phyloP scores from a whole-genome alignment of 371 early-diverging fungal species.

The Zychaea mexicana region DNA sequence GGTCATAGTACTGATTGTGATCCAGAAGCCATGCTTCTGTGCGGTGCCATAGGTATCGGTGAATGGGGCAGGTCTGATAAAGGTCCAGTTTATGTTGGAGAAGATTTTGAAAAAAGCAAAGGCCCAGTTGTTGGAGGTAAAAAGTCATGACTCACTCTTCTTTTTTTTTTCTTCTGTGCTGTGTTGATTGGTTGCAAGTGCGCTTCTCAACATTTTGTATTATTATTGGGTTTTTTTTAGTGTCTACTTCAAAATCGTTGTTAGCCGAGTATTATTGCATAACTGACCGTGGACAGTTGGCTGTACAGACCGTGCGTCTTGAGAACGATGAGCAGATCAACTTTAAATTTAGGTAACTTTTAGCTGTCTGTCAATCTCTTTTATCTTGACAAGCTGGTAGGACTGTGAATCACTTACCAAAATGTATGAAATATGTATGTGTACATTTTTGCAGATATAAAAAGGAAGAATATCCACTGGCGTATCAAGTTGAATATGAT shows the following conservation, averaged over 20 bases:
- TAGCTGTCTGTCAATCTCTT: too few relatives aligned
- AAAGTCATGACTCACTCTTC: not conserved
- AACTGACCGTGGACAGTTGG: conserved; percentile 34
- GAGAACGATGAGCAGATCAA: conserved; percentile 24
- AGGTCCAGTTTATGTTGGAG: conserved; percentile 28
- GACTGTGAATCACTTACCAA: not conserved
- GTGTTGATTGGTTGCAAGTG: not conserved
- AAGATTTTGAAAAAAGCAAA: conserved; percentile 21
- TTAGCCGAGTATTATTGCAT: conserved; percentile 31
- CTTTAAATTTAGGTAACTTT: conserved; percentile 18
- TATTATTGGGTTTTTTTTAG: conserved; percentile 1
- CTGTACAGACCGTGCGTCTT: conserved; percentile 25
- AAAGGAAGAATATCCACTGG: conserved; percentile 16
- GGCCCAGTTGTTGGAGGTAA: conserved; percentile 32
- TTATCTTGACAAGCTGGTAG: not conserved
- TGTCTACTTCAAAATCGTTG: conserved; percentile 23
- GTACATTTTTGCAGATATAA: conserved; percentile 17
- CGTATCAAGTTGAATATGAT: conserved; percentile 32
- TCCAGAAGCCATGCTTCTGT: conserved; percentile 19
- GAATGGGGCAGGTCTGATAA: conserved; percentile 33
- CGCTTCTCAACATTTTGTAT: not conserved
- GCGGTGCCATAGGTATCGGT: conserved; percentile 32
- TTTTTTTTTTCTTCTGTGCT: not conserved
- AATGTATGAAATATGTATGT: not conserved
- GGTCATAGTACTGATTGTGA: conserved; percentile 8